Evolutionary conservation across 495 filamentous ascomycete genomes (phyloP).

Genomic region (Talaromyces adpressus): DNA sequence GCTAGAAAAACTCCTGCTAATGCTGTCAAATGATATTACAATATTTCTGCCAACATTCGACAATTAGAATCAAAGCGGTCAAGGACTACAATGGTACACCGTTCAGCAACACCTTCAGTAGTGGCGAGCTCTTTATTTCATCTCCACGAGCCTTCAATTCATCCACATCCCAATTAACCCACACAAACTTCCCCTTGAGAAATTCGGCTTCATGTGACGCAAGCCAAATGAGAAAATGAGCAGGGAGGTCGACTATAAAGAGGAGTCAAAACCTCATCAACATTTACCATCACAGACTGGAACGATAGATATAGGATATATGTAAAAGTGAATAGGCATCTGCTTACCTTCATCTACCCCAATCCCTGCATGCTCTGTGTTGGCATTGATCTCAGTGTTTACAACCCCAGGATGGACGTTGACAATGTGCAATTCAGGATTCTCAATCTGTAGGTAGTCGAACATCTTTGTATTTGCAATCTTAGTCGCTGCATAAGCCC

Average conservation of each 20-base stretch:
- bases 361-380: background rate
- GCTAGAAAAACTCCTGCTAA: too few relatives aligned
- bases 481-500: background rate
- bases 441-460: conserved; percentile 10
- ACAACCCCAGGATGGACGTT: conserved; percentile 40
- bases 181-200: conserved; percentile 35
- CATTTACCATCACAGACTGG: too few relatives aligned
- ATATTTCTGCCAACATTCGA: too few relatives aligned
- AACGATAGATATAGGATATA: too few relatives aligned
- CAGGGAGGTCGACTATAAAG: conserved; percentile 7
- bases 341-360: background rate
- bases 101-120: background rate
- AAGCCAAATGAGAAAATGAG: conserved; percentile 28
- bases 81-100: background rate
- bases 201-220: conserved; percentile 30
- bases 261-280: background rate
- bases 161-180: conserved; percentile 42
- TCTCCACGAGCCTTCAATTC: conserved; percentile 49
- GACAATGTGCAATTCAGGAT: conserved; percentile 33
- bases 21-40: too few relatives aligned
- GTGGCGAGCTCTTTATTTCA: conserved; percentile 23
- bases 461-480: background rate
- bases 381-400: conserved; percentile 27
- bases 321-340: background rate
- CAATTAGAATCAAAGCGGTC: too few relatives aligned